phyloP scores from a whole-genome alignment of 441 rosid species.

The Gossypium schwendimanii region DNA sequence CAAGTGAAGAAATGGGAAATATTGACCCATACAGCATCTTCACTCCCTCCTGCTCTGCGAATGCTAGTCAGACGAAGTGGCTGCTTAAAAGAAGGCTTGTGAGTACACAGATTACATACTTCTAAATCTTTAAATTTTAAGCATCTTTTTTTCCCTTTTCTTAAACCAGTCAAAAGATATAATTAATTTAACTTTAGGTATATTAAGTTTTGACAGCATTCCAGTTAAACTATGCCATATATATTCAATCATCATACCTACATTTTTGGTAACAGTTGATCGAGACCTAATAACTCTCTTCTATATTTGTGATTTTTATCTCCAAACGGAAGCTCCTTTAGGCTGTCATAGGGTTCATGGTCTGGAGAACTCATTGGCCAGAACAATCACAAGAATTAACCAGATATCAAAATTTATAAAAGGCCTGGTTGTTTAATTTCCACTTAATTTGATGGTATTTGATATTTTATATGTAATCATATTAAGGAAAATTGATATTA shows the following conservation, averaged over 20 bases:
- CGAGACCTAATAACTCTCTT: background rate
- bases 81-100: constrained; percentile 54
- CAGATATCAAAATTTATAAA: background rate
- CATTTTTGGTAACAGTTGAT: background rate
- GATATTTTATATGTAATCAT: background rate
- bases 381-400: background rate
- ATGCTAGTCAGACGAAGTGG: constrained; percentile 38
- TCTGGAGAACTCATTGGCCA: background rate
- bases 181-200: constrained; percentile 6
- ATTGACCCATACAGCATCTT: constrained; percentile 83
- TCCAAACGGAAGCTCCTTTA: background rate
- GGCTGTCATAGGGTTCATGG: background rate
- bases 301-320: background rate
- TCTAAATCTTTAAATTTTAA: background rate
- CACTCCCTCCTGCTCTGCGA: constrained; percentile 62
- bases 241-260: background rate
- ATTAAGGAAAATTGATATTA: constrained; percentile 13
- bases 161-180: background rate
- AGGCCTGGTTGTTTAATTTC: background rate
- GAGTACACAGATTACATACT: constrained; percentile 19
- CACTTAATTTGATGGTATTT: background rate
- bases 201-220: background rate
- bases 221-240: background rate
- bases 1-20: constrained; percentile 59
- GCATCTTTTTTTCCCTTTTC: background rate